Conservation (phyloP, 2,329 filamentous ascomycete genomes). For the Paraconiothyrium sp. region DNA sequence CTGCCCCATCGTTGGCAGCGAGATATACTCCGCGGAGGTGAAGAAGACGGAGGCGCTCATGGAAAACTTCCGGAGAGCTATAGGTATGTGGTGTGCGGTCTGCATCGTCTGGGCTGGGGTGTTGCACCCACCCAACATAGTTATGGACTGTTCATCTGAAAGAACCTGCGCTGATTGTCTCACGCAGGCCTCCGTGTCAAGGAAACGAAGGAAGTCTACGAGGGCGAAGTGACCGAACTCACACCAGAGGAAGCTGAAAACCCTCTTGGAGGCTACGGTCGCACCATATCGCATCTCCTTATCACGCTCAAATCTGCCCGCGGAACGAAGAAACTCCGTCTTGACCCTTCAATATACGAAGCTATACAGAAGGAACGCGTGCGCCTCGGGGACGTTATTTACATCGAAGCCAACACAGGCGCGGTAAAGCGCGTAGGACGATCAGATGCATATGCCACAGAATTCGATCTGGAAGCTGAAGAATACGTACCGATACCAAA, state of each 20-base stretch:
- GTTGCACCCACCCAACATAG: neutral
- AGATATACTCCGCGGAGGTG: constrained; percentile 96
- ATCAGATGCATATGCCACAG: constrained; percentile 96
- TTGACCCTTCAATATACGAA: constrained; percentile 98
- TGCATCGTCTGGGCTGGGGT: neutral
- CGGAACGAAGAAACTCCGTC: constrained; percentile 95
- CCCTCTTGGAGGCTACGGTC: constrained; percentile 93
- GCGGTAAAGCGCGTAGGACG: constrained; percentile 96
- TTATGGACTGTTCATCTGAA: neutral
- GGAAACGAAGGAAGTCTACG: constrained; percentile 99
- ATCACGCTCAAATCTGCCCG: constrained; percentile 95
- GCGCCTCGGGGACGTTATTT: constrained; percentile 95
- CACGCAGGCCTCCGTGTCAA: constrained; percentile 80
- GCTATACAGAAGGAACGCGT: constrained; percentile 99
- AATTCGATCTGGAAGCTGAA: constrained; percentile 98
- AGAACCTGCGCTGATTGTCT: constrained; percentile 17
- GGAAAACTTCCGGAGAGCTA: constrained; percentile 98
- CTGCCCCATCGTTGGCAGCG: constrained; percentile 96
- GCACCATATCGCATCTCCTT: constrained; percentile 94
- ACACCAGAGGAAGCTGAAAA: constrained; percentile 99
- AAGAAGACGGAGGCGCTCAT: constrained; percentile 99
- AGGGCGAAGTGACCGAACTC: constrained; percentile 97
- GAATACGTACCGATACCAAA: constrained; percentile 99
- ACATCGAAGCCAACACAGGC: constrained; percentile 98
- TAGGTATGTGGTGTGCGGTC: constrained; percentile 66